Percentiles rank a stretch among this genome's conserved stretches.
These are phyloP conservation scores for Pyricularia pennisetigena DNA, from an alignment of 2,329 filamentous ascomycete species.

Conservation along the genomic window DNA sequence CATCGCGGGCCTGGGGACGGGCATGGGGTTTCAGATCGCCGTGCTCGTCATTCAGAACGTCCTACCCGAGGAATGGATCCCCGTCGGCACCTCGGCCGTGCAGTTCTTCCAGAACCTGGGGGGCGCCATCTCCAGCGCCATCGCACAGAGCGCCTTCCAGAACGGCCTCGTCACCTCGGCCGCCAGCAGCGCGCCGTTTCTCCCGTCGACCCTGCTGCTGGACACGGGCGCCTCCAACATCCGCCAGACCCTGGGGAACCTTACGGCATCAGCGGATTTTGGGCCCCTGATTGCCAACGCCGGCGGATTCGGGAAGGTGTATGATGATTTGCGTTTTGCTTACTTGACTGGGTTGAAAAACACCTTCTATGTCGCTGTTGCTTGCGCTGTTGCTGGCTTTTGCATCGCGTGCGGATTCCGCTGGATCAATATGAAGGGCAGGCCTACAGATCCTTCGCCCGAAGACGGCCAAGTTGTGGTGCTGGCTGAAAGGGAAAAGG, in stretches of 20 bases:
- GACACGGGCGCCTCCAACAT: conserved; percentile 8
- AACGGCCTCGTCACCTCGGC: conserved; percentile 41
- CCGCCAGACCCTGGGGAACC: background rate
- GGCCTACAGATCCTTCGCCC: background rate
- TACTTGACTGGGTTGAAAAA: conserved; percentile 1
- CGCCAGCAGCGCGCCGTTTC: conserved; percentile 4
- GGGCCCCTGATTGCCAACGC: background rate
- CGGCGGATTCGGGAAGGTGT: conserved; percentile 1
- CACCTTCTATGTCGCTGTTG: conserved; percentile 1
- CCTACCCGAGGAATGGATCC: conserved; percentile 32
- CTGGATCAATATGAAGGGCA: conserved; percentile 2
- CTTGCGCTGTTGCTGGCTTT: background rate
- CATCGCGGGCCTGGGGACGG: conserved; percentile 33
- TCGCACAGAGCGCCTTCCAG: conserved; percentile 58
- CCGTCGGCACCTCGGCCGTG: conserved; percentile 37
- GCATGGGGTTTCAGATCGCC: conserved; percentile 34
- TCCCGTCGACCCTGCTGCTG: conserved; percentile 9
- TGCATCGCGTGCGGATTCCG: background rate
- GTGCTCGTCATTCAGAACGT: conserved; percentile 40
- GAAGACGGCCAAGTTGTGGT: background rate
- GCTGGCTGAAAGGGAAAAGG: background rate
- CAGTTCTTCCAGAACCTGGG: conserved; percentile 53
- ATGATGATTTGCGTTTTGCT: background rate
- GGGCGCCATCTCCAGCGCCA: conserved; percentile 40
- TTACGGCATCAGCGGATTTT: background rate